These are phyloP conservation scores for Rhizopus delemar DNA, from an alignment of 371 early-diverging fungal genomes.

Conservation along the genomic window DNA sequence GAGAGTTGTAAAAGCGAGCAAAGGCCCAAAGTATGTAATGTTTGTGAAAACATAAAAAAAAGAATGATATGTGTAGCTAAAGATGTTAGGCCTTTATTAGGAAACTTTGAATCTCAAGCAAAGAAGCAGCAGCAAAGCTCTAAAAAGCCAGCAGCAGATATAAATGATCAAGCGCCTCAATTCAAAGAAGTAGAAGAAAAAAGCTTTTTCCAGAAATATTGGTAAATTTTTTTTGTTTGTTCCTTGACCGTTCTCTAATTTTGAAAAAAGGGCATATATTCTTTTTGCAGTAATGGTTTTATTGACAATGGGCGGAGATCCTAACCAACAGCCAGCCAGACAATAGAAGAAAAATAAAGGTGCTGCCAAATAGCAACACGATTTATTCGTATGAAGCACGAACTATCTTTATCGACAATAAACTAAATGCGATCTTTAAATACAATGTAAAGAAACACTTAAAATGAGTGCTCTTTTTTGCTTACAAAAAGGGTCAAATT, in stretches of 20 bases:
- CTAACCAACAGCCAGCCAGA: background rate
- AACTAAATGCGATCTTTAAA: no score
- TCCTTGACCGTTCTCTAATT: background rate
- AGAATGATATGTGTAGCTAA: background rate
- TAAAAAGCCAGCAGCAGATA: slow-evolving; percentile 16
- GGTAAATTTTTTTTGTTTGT: slow-evolving; percentile 10
- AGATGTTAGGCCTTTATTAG: slow-evolving; percentile 23
- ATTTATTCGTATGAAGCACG: no score
- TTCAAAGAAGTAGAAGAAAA: slow-evolving; percentile 30
- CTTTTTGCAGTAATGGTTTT: slow-evolving; percentile 1
- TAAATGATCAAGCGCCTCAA: slow-evolving; percentile 21
- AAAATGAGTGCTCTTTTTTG: no score
- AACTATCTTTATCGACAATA: no score
- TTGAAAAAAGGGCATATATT: background rate
- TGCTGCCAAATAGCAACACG: background rate
- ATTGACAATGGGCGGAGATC: background rate
- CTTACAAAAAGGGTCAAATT: no score
- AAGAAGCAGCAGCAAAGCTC: slow-evolving; percentile 19
- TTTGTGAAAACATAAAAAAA: background rate
- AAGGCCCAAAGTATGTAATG: slow-evolving; percentile 24
- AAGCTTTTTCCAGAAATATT: slow-evolving; percentile 35
- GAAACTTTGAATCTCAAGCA: slow-evolving; percentile 21
- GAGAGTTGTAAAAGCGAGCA: slow-evolving; percentile 12
- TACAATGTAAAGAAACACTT: no score
- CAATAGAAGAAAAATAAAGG: background rate